Evolutionary conservation across 768 basidiomycete genomes (phyloP), one percentile per base, ranked within the genome.

Genomic region (Russula abietina): DNA sequence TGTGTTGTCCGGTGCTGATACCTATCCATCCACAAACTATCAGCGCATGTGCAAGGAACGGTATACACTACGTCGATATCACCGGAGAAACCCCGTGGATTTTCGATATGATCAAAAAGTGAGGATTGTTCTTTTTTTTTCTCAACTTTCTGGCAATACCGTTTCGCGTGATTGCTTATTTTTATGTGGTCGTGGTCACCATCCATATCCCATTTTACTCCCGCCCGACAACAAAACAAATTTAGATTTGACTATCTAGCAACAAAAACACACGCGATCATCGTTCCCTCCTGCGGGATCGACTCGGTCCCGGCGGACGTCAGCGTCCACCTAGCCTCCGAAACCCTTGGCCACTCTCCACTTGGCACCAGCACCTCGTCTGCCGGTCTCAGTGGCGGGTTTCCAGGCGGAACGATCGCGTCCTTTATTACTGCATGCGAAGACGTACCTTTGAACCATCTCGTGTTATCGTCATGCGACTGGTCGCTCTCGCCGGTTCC

Each of bases 61-160:
- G 89, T 6, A 81, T 83, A 8, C 91, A 95, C 73, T 96, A 96
- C 71, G 84, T 93, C 30, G 95, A 98, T 73, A 76, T 94, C 38
- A 84, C 88, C 2, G 88, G 89, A 9, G 93, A 95, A 71, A 74
- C 80, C 0, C 74, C 77, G 3, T 93, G 87, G 84, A 80, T 88
- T 51, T 75, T 74, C 64, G 75, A 83, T 16, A 86, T 91, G 55
- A 83, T 91, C 52, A 38, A 74, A 32, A 71, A 80, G 87, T 84
- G 66, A 69, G 84, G 75, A n/a, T n/a, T n/a, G n/a, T n/a, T n/a
- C 24, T 33, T 33, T 11, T 33, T 3, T 36, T 36, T 36, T 36
- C 32, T n/a, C n/a, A n/a, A 33, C 30, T 30, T 9, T 33, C 32
- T 33, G 32, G 36, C 36, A 36, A 36, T 36, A 12, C 36, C 19